Base-by-base conservation (phyloP, 371 early-diverging fungal genomes). In the Rhizomucor miehei region DNA sequence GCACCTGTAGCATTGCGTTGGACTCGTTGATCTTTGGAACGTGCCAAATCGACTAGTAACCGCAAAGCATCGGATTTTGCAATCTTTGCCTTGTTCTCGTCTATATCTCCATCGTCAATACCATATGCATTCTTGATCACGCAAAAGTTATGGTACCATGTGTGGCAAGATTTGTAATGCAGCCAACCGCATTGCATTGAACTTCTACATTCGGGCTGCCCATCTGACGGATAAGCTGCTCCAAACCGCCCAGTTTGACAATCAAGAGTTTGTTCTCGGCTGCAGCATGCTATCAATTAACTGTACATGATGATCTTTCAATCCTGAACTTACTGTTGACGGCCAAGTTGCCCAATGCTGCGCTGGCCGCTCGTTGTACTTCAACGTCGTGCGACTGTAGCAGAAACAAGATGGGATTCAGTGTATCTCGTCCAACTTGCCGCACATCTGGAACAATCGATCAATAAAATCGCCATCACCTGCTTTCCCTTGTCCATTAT, bases 111-210 rank as follows among this genome's bases (percentile, higher is more conserved):
- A 10, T 16, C 11, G 13, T 2, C 20, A 20, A 44, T 44, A 8
- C 1, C 6, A 0, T 20, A 8, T 6, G 12, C 44, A 44, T 14
- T 20, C n/a, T n/a, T 1, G 11, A 23, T 38, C 6, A 13, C 5
- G 23, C n/a, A 25, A 16, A 24, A 50, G 14, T 19, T 20, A 11
- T 19, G 35, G 29, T 80, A 88, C 89, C 89, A 69, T 87, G 86
- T 10, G 94, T 93, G 3, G 94, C 94, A 51, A 95, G 80, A 59
- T 95, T 95, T 1, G 96, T 95, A 55, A 95, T 92, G 77, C 95
- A 94, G 5, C 96, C 96, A 20, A 94, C 95, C n/a, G 95, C 93
- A 69, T 95, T 95, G 63, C 93, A 92, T 66, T 94, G 93, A 8
- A 94, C 93, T 62, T 94, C 95, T 20, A 89, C 86, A 62, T 91